Evolutionary conservation across 345 rosid species (phyloP), one percentile per base, ranked within the genome.

Genomic region (Cardamine occulta): DNA sequence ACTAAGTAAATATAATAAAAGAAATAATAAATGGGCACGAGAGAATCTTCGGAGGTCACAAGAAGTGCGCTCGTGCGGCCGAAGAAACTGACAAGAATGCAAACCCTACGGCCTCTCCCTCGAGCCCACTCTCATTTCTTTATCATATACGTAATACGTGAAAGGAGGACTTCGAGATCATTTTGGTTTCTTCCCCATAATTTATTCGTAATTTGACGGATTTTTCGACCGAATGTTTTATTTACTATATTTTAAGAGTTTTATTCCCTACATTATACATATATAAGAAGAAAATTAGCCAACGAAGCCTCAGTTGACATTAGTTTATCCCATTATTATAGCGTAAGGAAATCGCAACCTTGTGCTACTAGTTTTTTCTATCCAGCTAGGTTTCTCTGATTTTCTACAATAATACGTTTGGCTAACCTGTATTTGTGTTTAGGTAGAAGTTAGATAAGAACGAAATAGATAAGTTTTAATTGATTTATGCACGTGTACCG

Each of bases 31-130:
- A 29, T 24, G 61, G 55, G 14, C 15, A 42, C 39, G 24, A 35
- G 23, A 24, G 14, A 56, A 77, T 63, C 68, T 77, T 48, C 28
- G 66, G 39, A 49, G 24, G 75, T 63, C 79, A 68, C 52, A 70
- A 18, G 70, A 71, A 56, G 26, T 77, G 80, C 75, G 60, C 57
- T 23, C 77, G 77, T 78, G 81, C 68, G 81, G 63, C 67, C 72
- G 73, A 4, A 78, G 35, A 58, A 65, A 51, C 63, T 57, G 77
- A 78, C 81, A 78, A 72, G 62, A 35, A 42, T 31, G 73, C 48
- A 48, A 48, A 64, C 12, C 56, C 66, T 58, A 8, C 44, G 68
- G 14, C 55, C 72, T 72, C n/a, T 13, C 13, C 45, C 13, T 8
- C 66, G 67, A 57, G 37, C 72, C 76, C 72, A 55, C 66, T 58